These are phyloP conservation scores for Chaetomium tenue DNA, from an alignment of 495 filamentous ascomycete species.

Conservation along the genomic window DNA sequence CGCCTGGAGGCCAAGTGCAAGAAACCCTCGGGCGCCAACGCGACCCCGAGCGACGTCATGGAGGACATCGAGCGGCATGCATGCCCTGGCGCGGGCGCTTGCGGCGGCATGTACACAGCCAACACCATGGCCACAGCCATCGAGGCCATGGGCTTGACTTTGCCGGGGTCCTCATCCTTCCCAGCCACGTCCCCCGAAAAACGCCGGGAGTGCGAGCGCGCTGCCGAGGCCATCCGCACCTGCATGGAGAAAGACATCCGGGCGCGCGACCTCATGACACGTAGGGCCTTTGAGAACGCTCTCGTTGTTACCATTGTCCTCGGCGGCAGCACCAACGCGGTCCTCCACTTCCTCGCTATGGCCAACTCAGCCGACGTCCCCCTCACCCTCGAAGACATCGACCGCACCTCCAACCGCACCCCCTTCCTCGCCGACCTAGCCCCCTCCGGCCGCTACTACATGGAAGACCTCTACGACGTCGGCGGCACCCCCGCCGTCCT, in stretches of 20 bases:
- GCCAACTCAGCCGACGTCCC: conserved; percentile 83
- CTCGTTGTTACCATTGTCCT: conserved; percentile 90
- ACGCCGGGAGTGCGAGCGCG: conserved; percentile 85
- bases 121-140: conserved; percentile 98
- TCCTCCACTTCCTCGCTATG: conserved; percentile 94
- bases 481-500: conserved; percentile 89
- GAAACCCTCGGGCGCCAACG: conserved; percentile 35
- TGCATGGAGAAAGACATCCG: conserved; percentile 87
- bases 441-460: conserved; percentile 81
- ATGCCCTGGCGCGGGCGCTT: conserved; percentile 90
- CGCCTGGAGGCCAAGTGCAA: conserved; percentile 50
- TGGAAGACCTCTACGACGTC: conserved; percentile 93
- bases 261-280: conserved; percentile 80
- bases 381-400: conserved; percentile 82
- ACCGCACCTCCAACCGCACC: conserved; percentile 82
- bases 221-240: conserved; percentile 77
- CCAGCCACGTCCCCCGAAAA: conserved; percentile 87
- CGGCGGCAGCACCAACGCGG: conserved; percentile 87
- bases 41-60: conserved; percentile 74
- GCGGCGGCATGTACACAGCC: conserved; percentile 95
- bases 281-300: conserved; percentile 87
- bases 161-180: conserved; percentile 88
- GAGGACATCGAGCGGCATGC: conserved; percentile 81
- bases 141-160: conserved; percentile 88
- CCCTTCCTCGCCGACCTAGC: conserved; percentile 93